Percentiles rank a stretch among this genome's conserved stretches.
These are phyloP conservation scores for Acrocalymma vagum DNA, from an alignment of 2,329 filamentous ascomycete genomes.

Conservation along the genomic window DNA sequence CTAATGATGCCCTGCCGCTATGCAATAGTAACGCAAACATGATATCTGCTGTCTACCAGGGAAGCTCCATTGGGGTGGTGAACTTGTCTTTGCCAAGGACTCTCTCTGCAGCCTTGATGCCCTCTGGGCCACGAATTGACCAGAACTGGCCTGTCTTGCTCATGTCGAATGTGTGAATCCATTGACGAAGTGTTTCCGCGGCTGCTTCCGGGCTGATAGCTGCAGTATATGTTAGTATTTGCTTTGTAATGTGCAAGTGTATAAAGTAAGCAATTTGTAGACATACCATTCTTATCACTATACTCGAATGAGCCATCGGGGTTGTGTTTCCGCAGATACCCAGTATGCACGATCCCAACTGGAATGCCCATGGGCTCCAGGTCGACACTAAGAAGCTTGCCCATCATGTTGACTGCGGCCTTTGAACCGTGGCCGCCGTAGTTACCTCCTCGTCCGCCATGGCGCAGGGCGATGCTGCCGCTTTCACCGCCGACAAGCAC, in stretches of 20 bases:
- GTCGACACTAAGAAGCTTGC: constrained; percentile 71
- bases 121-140: constrained; percentile 71
- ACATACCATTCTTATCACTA: constrained; percentile 60
- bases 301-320: constrained; percentile 69
- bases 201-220: constrained; percentile 73
- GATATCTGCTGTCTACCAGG: constrained; percentile 14
- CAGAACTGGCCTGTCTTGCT: constrained; percentile 72
- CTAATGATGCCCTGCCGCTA: no score
- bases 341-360: constrained; percentile 72
- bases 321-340: constrained; percentile 77
- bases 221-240: constrained; percentile 66
- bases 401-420: constrained; percentile 75
- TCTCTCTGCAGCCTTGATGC: constrained; percentile 71
- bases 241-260: background rate
- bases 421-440: constrained; percentile 76
- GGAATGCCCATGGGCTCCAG: constrained; percentile 68
- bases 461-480: constrained; percentile 72
- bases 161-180: constrained; percentile 68
- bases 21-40: no score
- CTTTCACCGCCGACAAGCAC: constrained; percentile 73
- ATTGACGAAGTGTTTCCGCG: constrained; percentile 66
- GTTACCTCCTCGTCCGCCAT: constrained; percentile 75
- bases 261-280: constrained; percentile 17
- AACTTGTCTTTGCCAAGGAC: constrained; percentile 58
- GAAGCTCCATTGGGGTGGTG: constrained; percentile 14